These are phyloP conservation scores for Datisca glomerata DNA, from an alignment of 306 rosid species.

Conservation along the genomic window DNA sequence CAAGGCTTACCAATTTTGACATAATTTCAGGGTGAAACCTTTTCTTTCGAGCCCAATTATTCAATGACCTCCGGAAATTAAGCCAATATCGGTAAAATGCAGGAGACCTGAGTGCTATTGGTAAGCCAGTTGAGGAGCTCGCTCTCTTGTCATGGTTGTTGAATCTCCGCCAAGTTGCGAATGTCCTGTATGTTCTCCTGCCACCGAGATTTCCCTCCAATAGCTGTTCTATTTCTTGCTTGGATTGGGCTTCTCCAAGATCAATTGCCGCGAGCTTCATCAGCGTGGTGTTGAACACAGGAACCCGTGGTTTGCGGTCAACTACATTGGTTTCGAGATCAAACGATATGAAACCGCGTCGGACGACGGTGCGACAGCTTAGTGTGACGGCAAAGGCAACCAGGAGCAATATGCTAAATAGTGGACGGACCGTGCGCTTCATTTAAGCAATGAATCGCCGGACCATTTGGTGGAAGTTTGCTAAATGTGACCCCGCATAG, in stretches of 20 bases:
- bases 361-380: slow-evolving; percentile 39
- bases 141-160: slow-evolving; percentile 33
- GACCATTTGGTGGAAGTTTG: slow-evolving; percentile 14
- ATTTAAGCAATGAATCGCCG: slow-evolving; percentile 25
- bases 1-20: slow-evolving; percentile 39
- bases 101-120: slow-evolving; percentile 51
- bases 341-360: slow-evolving; percentile 28
- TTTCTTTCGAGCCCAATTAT: slow-evolving; percentile 56
- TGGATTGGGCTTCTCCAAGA: slow-evolving; percentile 39
- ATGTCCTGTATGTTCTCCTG: slow-evolving; percentile 52
- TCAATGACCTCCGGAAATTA: slow-evolving; percentile 51
- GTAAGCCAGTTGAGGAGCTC: slow-evolving; percentile 24
- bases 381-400: slow-evolving; percentile 44
- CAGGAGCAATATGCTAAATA: slow-evolving; percentile 47
- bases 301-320: slow-evolving; percentile 16
- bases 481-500: slow-evolving; percentile 32
- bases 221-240: slow-evolving; percentile 54
- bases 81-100: slow-evolving; percentile 72
- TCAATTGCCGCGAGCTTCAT: slow-evolving; percentile 52
- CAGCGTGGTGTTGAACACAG: slow-evolving; percentile 50
- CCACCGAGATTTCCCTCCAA: slow-evolving; percentile 67
- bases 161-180: slow-evolving; percentile 61
- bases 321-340: slow-evolving; percentile 29
- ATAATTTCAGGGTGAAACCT: slow-evolving; percentile 48
- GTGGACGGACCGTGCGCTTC: slow-evolving; percentile 71